phyloP scores from a whole-genome alignment of 2,329 filamentous ascomycete genomes.

The Beauveria australis region DNA sequence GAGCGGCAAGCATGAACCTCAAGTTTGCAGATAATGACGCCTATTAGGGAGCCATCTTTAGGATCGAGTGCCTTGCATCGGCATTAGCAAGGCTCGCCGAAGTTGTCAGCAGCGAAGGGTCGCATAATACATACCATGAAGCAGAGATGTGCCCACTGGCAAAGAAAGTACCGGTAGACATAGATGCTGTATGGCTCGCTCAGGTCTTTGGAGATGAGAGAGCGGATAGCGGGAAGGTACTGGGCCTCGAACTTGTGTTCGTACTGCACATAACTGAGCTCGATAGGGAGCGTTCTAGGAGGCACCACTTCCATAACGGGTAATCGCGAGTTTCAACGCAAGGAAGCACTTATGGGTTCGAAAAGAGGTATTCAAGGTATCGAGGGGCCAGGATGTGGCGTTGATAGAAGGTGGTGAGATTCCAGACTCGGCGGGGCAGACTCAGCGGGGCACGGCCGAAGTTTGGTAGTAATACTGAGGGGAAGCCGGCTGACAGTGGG shows the following conservation, averaged over 20 bases:
- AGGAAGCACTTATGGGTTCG: no score
- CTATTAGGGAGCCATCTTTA: slow-evolving; percentile 58
- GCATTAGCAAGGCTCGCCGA: neutral
- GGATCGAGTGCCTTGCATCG: slow-evolving; percentile 48
- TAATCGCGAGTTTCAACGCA: neutral
- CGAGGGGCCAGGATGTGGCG: neutral
- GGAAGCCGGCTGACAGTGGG: neutral
- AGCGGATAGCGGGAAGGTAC: slow-evolving; percentile 78
- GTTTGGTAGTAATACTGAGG: neutral
- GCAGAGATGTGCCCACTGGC: slow-evolving; percentile 96
- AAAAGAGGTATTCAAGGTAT: neutral
- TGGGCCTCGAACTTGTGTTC: slow-evolving; percentile 50
- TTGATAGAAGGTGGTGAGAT: slow-evolving; percentile 4
- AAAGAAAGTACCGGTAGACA: slow-evolving; percentile 95
- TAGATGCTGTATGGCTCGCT: slow-evolving; percentile 99
- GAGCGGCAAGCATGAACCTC: slow-evolving; percentile 83
- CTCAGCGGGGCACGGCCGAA: slow-evolving; percentile 3
- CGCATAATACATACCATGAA: slow-evolving; percentile 60
- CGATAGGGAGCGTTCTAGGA: slow-evolving; percentile 30
- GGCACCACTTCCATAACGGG: slow-evolving; percentile 24
- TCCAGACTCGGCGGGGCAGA: neutral
- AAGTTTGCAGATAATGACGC: slow-evolving; percentile 90
- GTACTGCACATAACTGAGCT: slow-evolving; percentile 54
- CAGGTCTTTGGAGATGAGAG: slow-evolving; percentile 89
- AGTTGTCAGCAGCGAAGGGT: slow-evolving; percentile 9